Conservation (phyloP, 345 rosid genomes). For the Durio zibethinus region DNA sequence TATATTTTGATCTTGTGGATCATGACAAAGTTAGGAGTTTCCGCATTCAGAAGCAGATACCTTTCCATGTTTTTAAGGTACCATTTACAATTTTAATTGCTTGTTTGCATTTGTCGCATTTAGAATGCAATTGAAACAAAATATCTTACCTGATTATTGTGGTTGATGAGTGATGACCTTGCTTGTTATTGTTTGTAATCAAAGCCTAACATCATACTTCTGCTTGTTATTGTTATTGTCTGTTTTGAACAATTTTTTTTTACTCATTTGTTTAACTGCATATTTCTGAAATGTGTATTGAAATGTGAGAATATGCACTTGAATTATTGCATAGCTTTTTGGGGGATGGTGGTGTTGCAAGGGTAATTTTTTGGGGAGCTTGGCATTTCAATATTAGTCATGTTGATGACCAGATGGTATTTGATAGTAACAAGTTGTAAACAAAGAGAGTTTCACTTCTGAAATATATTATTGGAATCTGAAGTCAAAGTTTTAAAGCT, state of each 20-base stretch:
- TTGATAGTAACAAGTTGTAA: background rate
- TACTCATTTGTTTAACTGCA: background rate
- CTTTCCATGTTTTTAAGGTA: constrained; percentile 81
- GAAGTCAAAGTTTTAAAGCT: background rate
- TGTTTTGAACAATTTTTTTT: background rate
- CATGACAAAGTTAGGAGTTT: constrained; percentile 93
- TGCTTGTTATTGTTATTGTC: no score
- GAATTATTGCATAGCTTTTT: background rate
- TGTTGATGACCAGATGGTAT: background rate
- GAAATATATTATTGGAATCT: background rate
- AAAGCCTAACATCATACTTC: background rate
- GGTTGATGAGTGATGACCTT: background rate
- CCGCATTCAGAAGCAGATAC: constrained; percentile 81
- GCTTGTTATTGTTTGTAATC: background rate
- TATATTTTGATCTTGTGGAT: constrained; percentile 95
- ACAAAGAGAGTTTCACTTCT: background rate
- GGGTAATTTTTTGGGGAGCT: background rate
- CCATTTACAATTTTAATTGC: background rate
- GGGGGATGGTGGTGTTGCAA: background rate
- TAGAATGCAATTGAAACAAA: background rate
- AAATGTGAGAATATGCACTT: background rate
- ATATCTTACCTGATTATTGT: background rate
- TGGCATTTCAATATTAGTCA: background rate
- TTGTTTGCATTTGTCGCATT: background rate
- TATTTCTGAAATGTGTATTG: background rate